Conservation (phyloP, 1,139 yeast genomes). For the Arxiozyma bovina region DNA sequence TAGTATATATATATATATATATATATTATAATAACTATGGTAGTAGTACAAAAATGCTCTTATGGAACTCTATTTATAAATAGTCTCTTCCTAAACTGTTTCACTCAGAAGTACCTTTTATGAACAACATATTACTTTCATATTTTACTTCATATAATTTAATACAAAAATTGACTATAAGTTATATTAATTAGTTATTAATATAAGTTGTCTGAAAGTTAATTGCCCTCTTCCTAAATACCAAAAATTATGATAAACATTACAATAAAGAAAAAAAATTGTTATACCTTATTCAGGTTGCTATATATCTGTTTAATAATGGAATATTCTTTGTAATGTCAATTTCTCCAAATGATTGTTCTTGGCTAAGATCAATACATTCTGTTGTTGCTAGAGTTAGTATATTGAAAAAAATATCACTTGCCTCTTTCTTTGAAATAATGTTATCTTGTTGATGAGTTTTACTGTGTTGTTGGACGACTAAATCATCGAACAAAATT, state of each 20-base stretch:
- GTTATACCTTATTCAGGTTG: conserved; percentile 11
- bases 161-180: not conserved
- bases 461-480: conserved; percentile 25
- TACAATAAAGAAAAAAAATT: not conserved
- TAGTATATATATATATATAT: no score
- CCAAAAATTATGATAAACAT: no score
- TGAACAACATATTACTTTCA: not conserved
- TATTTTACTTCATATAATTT: not conserved
- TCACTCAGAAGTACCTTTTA: no score
- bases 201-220: not conserved
- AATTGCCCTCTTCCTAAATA: not conserved
- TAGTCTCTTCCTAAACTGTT: not conserved
- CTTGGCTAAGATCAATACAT: conserved; percentile 56
- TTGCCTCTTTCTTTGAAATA: conserved; percentile 49
- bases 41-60: not conserved
- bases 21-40: no score
- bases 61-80: not conserved
- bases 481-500: conserved; percentile 35
- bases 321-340: conserved; percentile 43
- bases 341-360: conserved; percentile 53
- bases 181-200: not conserved
- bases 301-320: conserved; percentile 38
- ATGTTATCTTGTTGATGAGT: conserved; percentile 21
- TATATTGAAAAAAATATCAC: conserved; percentile 72
- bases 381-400: conserved; percentile 76